Evolutionary conservation across 1,284 basidiomycete species (phyloP).

Genomic region (Austropuccinia psidii): DNA sequence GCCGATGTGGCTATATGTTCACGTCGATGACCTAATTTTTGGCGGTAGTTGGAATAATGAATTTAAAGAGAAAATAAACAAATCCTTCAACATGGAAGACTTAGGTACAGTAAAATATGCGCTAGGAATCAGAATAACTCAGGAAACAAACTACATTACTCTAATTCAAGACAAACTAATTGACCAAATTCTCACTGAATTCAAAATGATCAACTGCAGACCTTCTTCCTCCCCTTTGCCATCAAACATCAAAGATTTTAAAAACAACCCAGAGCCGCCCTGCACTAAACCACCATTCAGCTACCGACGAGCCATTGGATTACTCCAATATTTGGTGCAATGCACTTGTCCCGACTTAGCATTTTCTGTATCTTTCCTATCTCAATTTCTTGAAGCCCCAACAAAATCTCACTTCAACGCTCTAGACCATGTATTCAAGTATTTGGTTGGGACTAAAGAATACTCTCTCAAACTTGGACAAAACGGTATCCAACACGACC

Average conservation of each 20-base stretch:
- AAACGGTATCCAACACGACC: neutral
- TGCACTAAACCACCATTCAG: too few relatives aligned
- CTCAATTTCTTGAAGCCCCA: neutral
- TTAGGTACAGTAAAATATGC: neutral
- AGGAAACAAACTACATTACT: too few relatives aligned
- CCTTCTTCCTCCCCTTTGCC: too few relatives aligned
- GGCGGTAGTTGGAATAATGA: neutral
- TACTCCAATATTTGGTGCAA: constrained; percentile 9
- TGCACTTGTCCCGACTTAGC: constrained; percentile 14
- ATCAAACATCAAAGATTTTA: too few relatives aligned
- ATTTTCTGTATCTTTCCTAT: neutral
- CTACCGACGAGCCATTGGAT: neutral
- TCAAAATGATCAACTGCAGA: too few relatives aligned
- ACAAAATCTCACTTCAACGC: neutral
- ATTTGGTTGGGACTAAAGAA: neutral
- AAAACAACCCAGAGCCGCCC: too few relatives aligned
- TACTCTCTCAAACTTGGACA: neutral
- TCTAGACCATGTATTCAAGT: neutral
- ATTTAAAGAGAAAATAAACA: constrained; percentile 4
- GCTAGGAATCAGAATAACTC: too few relatives aligned
- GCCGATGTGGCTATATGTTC: neutral
- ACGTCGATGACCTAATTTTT: neutral
- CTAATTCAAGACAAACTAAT: too few relatives aligned
- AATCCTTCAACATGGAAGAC: constrained; percentile 9
- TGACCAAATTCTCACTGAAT: too few relatives aligned